Percentiles rank a stretch among this genome's conserved stretches.
phyloP scores from a whole-genome alignment of 176 grass and related monocot species.

The Musa acuminata region DNA sequence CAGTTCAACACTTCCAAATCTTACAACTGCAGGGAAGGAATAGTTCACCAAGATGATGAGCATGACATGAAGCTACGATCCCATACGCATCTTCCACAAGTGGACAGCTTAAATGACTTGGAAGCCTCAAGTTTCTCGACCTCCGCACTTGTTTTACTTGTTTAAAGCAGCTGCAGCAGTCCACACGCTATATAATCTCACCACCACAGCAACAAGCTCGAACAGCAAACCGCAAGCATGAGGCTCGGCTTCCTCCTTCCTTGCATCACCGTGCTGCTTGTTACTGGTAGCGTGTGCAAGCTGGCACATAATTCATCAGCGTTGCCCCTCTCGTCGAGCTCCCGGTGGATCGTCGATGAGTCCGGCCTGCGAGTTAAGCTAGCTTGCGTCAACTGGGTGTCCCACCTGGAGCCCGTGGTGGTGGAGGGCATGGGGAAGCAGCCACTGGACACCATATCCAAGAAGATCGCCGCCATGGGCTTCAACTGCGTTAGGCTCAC shows the following conservation, averaged over 20 bases:
- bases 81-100: neutral
- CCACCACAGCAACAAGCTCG: neutral
- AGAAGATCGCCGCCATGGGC: slow-evolving; percentile 46
- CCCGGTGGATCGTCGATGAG: slow-evolving; percentile 64
- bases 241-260: neutral
- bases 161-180: neutral
- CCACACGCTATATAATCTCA: neutral
- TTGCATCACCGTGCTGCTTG: slow-evolving; percentile 8
- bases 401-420: slow-evolving; percentile 68
- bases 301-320: slow-evolving; percentile 15
- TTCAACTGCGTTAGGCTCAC: slow-evolving; percentile 89
- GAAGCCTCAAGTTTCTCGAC: neutral
- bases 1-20: neutral
- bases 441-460: slow-evolving; percentile 38
- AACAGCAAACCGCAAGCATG: too few species aligned
- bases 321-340: slow-evolving; percentile 56
- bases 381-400: slow-evolving; percentile 74
- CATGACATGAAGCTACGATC: neutral
- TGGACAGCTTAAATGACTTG: neutral
- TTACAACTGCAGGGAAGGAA: neutral
- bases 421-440: slow-evolving; percentile 83
- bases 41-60: neutral
- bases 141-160: neutral
- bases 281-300: neutral
- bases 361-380: slow-evolving; percentile 68